Conservation (phyloP, 1,284 basidiomycete species). For the Ceratobasidium sp. region DNA sequence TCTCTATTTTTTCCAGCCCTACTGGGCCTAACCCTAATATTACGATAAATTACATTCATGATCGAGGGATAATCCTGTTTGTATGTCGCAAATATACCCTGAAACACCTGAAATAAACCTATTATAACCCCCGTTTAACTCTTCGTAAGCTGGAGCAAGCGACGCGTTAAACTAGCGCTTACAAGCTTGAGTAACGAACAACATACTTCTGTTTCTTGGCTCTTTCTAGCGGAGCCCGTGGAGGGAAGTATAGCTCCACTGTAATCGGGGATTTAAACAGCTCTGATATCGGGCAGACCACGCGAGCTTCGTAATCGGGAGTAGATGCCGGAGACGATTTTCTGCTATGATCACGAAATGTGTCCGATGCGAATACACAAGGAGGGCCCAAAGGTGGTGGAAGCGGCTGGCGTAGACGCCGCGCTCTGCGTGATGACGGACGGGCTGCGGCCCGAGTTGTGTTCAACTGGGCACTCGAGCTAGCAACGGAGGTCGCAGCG, state of each 20-base stretch:
- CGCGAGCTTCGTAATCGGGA: constrained; percentile 13
- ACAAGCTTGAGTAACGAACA: too few relatives aligned
- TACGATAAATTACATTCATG: too few relatives aligned
- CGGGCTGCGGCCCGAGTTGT: neutral
- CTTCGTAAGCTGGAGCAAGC: too few relatives aligned
- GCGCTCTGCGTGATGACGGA: neutral
- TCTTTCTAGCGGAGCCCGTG: neutral
- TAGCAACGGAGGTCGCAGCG: neutral
- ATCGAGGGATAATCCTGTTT: too few relatives aligned
- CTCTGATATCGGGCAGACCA: constrained; percentile 21
- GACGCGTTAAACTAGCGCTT: too few relatives aligned
- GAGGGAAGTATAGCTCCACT: constrained; percentile 21
- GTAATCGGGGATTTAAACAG: constrained; percentile 4
- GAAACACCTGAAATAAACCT: too few relatives aligned
- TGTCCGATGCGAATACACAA: constrained; percentile 5
- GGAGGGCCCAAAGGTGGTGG: constrained; percentile 24
- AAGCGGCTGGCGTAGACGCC: constrained; percentile 6
- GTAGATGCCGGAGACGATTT: constrained; percentile 12
- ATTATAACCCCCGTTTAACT: too few relatives aligned
- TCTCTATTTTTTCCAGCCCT: constrained; percentile 5
- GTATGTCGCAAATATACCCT: too few relatives aligned
- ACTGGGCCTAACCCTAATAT: constrained; percentile 36
- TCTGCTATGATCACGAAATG: constrained; percentile 4
- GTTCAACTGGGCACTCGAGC: neutral
- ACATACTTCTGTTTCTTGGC: neutral